These are phyloP conservation scores for Ophiosphaerella narmari DNA, from an alignment of 2,329 filamentous ascomycete species.

Conservation along the genomic window DNA sequence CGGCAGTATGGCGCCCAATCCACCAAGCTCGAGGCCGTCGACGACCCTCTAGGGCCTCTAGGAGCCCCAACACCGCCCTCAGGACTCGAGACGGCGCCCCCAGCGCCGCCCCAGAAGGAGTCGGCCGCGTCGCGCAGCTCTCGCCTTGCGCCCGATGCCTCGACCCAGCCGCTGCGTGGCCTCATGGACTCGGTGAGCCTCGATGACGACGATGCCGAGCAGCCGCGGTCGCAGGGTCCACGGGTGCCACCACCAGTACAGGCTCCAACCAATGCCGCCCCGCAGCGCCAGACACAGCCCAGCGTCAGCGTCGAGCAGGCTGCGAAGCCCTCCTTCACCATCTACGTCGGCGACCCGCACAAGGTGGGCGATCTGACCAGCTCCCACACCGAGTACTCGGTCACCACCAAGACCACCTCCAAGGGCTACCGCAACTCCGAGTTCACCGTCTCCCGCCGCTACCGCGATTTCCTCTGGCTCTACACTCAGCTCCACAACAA, in stretches of 20 bases:
- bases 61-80: conserved; percentile 65
- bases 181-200: conserved; percentile 71
- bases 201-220: conserved; percentile 65
- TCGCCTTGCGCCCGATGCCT: conserved; percentile 58
- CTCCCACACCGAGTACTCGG: conserved; percentile 96
- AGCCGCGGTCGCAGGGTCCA: conserved; percentile 54
- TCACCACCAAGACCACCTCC: conserved; percentile 92
- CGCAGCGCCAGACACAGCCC: conserved; percentile 64
- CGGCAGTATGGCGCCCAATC: conserved; percentile 72
- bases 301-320: conserved; percentile 93
- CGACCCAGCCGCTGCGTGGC: conserved; percentile 55
- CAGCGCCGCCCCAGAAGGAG: conserved; percentile 68
- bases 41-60: conserved; percentile 75
- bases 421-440: conserved; percentile 93
- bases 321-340: conserved; percentile 87
- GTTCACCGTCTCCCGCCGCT: conserved; percentile 91
- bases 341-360: conserved; percentile 92
- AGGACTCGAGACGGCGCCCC: conserved; percentile 65
- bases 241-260: conserved; percentile 69
- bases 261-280: conserved; percentile 52
- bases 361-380: conserved; percentile 97
- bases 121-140: conserved; percentile 56
- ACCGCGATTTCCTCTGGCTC: conserved; percentile 96
- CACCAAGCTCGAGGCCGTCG: conserved; percentile 77
- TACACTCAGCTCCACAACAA: conserved; percentile 94